Evolutionary conservation across 768 basidiomycete genomes (phyloP).

Genomic region (Dioszegia hungarica): DNA sequence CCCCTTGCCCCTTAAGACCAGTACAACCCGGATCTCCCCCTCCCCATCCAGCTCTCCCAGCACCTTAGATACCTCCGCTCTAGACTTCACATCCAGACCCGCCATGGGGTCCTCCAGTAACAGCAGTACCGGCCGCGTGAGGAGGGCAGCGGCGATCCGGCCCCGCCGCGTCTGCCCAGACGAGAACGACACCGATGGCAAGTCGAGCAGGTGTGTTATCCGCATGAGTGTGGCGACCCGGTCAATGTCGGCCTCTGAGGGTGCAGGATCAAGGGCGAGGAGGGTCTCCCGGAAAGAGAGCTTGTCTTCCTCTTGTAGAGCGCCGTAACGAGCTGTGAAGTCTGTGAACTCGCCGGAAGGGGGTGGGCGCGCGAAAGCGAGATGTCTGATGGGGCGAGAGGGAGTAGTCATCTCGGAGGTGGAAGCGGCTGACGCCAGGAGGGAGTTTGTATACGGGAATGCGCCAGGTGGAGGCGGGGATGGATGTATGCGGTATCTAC

Average conservation of each 20-base stretch:
- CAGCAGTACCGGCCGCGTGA: constrained; percentile 63
- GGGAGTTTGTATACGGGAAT: constrained; percentile 65
- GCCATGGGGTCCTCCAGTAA: constrained; percentile 79
- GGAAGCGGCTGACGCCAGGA: constrained; percentile 19
- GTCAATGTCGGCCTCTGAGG: constrained; percentile 51
- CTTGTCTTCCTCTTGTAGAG: constrained; percentile 76
- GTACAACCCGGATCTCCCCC: constrained; percentile 30
- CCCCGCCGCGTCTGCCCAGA: constrained; percentile 90
- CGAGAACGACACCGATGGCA: constrained; percentile 77
- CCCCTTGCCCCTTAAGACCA: constrained; percentile 43
- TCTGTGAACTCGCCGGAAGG: constrained; percentile 72
- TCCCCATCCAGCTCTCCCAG: constrained; percentile 37
- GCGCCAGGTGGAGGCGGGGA: constrained; percentile 62
- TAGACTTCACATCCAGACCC: constrained; percentile 41
- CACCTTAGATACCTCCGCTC: constrained; percentile 37
- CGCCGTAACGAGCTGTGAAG: constrained; percentile 86
- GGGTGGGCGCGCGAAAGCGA: constrained; percentile 48
- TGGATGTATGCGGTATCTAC: constrained; percentile 67
- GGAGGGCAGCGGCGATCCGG: constrained; percentile 69
- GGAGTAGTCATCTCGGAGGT: constrained; percentile 56
- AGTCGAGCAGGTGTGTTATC: constrained; percentile 63
- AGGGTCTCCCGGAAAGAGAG: constrained; percentile 70
- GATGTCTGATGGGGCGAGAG: constrained; percentile 59
- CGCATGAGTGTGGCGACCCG: constrained; percentile 58
- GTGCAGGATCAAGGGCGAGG: constrained; percentile 19